Percentiles rank a stretch among this genome's conserved stretches.
Evolutionary conservation across 2,329 filamentous ascomycete species (phyloP).

Genomic region (Verticillium klebahnii): DNA sequence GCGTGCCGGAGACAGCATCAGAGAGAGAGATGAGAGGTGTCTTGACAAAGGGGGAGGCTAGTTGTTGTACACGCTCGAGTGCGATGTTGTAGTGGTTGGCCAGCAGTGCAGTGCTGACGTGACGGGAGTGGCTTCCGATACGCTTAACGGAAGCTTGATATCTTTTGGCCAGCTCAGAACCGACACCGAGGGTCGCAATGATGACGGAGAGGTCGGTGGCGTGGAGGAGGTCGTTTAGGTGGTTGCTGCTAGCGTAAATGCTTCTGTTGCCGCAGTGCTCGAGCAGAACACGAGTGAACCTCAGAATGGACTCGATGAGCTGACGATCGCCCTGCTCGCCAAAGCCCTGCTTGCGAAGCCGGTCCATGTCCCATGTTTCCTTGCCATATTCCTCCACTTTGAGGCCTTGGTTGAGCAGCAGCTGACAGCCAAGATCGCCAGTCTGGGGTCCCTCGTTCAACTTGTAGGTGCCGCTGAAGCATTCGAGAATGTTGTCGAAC

Average conservation of each 20-base stretch:
- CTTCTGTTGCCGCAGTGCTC: constrained; percentile 97
- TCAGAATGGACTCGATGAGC: constrained; percentile 73
- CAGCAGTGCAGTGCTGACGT: constrained; percentile 68
- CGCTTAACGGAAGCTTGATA: constrained; percentile 88
- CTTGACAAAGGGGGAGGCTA: constrained; percentile 79
- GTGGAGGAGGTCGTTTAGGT: constrained; percentile 84
- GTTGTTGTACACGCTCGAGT: constrained; percentile 75
- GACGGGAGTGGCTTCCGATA: constrained; percentile 56
- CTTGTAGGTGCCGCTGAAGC: constrained; percentile 75
- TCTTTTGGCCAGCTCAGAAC: constrained; percentile 81
- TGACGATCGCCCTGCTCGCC: constrained; percentile 71
- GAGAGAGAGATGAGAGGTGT: constrained; percentile 51
- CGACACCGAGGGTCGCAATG: constrained; percentile 72
- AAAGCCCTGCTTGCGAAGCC: constrained; percentile 58
- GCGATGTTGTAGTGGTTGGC: constrained; percentile 80
- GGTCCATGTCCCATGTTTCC: constrained; percentile 38
- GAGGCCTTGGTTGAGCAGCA: constrained; percentile 56
- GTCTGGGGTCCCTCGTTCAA: constrained; percentile 77
- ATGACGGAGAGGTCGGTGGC: constrained; percentile 78
- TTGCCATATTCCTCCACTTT: constrained; percentile 46
- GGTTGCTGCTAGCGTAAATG: constrained; percentile 89
- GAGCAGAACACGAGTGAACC: constrained; percentile 81
- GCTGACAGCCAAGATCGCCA: constrained; percentile 64
- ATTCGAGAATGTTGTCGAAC: constrained; percentile 84
- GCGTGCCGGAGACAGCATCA: constrained; percentile 47